Evolutionary conservation across 495 filamentous ascomycete genomes (phyloP).

Genomic region (Aspergillus egyptiacus): DNA sequence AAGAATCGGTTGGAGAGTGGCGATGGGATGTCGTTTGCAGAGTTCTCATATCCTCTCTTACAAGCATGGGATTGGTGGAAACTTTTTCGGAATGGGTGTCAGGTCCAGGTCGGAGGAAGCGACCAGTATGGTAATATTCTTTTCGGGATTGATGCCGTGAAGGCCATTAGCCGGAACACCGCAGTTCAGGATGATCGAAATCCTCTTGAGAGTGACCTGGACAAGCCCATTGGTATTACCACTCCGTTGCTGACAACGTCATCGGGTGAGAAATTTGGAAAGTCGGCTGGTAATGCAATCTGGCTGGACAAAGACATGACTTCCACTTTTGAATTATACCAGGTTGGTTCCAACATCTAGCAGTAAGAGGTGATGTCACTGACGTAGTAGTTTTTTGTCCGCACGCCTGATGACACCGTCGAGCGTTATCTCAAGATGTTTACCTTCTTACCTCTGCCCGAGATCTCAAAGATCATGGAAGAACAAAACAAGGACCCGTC

Average conservation of each 20-base stretch:
- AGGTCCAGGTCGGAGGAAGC: conserved; percentile 86
- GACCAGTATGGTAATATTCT: conserved; percentile 98
- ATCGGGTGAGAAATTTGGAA: conserved; percentile 87
- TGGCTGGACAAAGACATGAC: conserved; percentile 86
- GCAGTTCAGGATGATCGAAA: conserved; percentile 23
- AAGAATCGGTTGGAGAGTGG: conserved; percentile 72
- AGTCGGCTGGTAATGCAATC: conserved; percentile 88
- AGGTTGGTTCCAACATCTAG: conserved; percentile 37
- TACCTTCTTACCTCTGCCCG: conserved; percentile 70
- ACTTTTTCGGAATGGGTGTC: conserved; percentile 60
- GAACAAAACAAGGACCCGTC: conserved; percentile 60
- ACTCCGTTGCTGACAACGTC: conserved; percentile 83
- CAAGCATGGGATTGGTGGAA: conserved; percentile 98
- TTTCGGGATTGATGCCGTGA: conserved; percentile 79
- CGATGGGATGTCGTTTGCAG: conserved; percentile 87
- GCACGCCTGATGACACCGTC: conserved; percentile 73
- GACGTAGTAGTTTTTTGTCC: conserved; percentile 66
- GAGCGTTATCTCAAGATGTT: conserved; percentile 80
- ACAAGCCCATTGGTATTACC: conserved; percentile 74
- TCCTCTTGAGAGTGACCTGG: conserved; percentile 27
- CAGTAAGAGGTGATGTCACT: conserved; percentile 5
- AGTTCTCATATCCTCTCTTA: conserved; percentile 88
- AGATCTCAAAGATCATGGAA: conserved; percentile 59
- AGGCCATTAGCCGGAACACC: conserved; percentile 55
- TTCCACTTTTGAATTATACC: conserved; percentile 77